Evolutionary conservation across 805 yeast species (phyloP).

Genomic region (Ogataea angusta): DNA sequence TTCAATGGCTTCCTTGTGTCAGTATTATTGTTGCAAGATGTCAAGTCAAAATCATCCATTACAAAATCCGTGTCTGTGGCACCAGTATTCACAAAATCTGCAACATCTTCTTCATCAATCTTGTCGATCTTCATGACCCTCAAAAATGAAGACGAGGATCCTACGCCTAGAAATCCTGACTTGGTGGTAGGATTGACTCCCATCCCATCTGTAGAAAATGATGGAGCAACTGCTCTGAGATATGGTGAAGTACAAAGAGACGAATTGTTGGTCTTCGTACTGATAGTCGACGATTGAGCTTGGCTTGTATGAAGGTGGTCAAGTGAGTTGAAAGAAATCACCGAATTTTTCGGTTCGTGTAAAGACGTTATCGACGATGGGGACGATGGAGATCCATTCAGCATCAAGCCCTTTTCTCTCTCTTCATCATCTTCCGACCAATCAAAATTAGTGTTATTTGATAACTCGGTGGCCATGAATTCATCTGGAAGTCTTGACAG

Average conservation of each 20-base stretch:
- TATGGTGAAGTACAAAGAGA: conserved; percentile 25
- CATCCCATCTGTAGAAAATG: conserved; percentile 52
- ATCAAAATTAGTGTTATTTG: conserved; percentile 48
- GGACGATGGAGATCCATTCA: conserved; percentile 13
- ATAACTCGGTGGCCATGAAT: conserved; percentile 19
- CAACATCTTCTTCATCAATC: conserved; percentile 22
- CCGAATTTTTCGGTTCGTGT: conserved; percentile 15
- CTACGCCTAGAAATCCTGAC: conserved; percentile 64
- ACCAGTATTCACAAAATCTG: background rate
- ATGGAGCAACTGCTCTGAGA: conserved; percentile 18
- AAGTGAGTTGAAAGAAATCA: conserved; percentile 16
- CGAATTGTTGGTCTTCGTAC: conserved; percentile 20
- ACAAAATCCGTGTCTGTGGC: conserved; percentile 13
- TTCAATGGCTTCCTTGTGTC: too few relatives aligned
- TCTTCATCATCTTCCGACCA: conserved; percentile 56
- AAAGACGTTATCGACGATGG: conserved; percentile 18
- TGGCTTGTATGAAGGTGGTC: conserved; percentile 8
- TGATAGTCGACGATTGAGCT: conserved; percentile 5
- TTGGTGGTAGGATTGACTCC: conserved; percentile 49
- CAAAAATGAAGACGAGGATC: conserved; percentile 55
- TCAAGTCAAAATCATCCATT: conserved; percentile 19
- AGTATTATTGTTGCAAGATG: background rate
- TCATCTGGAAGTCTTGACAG: conserved; percentile 29
- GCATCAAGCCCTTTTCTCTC: conserved; percentile 11
- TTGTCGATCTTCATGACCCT: conserved; percentile 33